Percentiles rank a stretch among this genome's conserved stretches.
phyloP scores from a whole-genome alignment of 129 eudicot genomes.

The Flaveria bidentis region DNA sequence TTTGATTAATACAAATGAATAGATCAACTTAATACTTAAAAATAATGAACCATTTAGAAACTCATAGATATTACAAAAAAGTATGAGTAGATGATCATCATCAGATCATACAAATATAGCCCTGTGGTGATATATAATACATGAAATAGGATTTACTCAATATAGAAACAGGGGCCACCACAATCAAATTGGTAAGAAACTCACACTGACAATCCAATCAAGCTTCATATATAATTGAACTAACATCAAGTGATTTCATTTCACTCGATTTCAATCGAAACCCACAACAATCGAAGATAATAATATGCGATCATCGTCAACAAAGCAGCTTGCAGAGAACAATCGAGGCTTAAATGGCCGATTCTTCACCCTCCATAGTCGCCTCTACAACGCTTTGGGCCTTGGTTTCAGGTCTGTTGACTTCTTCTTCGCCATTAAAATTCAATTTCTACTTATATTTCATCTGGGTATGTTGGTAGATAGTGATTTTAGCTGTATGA shows the following conservation, averaged over 20 bases:
- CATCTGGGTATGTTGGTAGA: background rate
- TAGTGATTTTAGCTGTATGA: constrained; percentile 1
- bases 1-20: too few relatives aligned
- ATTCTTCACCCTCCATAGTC: constrained; percentile 57
- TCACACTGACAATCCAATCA: background rate
- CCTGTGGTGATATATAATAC: too few relatives aligned
- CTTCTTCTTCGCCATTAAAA: background rate
- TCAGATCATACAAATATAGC: too few relatives aligned
- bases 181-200: background rate
- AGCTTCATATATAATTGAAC: constrained; percentile 14
- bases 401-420: constrained; percentile 52
- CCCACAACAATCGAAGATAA: background rate
- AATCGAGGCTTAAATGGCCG: constrained; percentile 56
- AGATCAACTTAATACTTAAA: too few relatives aligned
- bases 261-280: background rate
- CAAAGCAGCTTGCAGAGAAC: constrained; percentile 46
- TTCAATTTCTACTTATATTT: background rate
- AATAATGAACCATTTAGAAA: too few relatives aligned
- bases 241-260: background rate
- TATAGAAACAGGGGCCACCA: background rate
- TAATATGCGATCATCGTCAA: constrained; percentile 46
- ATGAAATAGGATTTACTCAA: too few relatives aligned
- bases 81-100: too few relatives aligned
- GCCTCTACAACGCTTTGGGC: constrained; percentile 62
- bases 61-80: too few relatives aligned